Evolutionary conservation across 352 stramenopile genomes (phyloP).

Genomic region (Globisporangium carolinianum): DNA sequence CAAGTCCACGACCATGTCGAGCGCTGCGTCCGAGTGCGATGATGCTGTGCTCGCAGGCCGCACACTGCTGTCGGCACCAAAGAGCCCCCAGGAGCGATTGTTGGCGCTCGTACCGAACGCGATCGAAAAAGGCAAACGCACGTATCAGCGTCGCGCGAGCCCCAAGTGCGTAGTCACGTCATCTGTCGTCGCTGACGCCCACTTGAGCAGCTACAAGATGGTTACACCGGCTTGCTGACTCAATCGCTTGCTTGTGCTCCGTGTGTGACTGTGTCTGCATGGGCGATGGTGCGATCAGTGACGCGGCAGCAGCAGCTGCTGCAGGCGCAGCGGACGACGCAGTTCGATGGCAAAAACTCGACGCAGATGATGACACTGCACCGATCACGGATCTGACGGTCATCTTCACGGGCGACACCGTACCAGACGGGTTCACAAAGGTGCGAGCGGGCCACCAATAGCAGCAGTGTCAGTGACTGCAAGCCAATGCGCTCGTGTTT

Average conservation of each 20-base stretch:
- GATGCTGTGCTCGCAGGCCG: constrained; percentile 3
- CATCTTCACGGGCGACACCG: constrained; percentile 68
- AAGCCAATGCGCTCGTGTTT: too few species aligned
- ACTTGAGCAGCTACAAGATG: background rate
- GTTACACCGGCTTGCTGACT: too few species aligned
- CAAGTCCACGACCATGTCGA: constrained; percentile 6
- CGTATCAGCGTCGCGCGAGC: constrained; percentile 24
- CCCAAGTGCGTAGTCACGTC: constrained; percentile 12
- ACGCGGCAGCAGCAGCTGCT: too few species aligned
- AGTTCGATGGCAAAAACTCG: constrained; percentile 41
- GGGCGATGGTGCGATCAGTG: too few species aligned
- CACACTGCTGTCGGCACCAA: constrained; percentile 21
- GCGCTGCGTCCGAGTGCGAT: constrained; percentile 1
- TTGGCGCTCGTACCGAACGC: constrained; percentile 27
- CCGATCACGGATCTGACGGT: constrained; percentile 68
- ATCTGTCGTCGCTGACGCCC: too few species aligned
- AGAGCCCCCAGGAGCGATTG: constrained; percentile 52
- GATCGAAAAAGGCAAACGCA: constrained; percentile 46
- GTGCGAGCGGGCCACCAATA: constrained; percentile 14
- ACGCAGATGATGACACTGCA: constrained; percentile 31
- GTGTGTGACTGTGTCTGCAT: too few species aligned
- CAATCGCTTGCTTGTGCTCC: too few species aligned
- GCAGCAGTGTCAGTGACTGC: too few species aligned
- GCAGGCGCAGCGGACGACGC: background rate
- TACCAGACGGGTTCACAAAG: constrained; percentile 71